A percentile compares a stretch with the other conserved stretches of the same genome.
These are phyloP conservation scores for Fusarium sulawesiense DNA, from an alignment of 2,329 filamentous ascomycete species.

Conservation along the genomic window DNA sequence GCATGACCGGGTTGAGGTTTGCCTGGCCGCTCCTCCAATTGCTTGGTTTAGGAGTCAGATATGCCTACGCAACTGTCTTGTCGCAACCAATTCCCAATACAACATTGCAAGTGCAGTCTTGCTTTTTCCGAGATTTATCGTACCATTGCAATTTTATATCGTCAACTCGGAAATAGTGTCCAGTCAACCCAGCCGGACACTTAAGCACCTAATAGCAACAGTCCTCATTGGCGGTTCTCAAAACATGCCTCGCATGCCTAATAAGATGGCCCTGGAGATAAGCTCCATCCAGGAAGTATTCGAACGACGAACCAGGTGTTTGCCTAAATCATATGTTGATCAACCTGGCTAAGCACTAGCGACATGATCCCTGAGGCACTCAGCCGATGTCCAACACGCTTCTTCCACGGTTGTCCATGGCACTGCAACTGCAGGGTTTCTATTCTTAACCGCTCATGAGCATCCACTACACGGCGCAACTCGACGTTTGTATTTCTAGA, in stretches of 20 bases:
- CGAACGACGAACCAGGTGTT: conserved; percentile 14
- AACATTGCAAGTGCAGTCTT: conserved; percentile 23
- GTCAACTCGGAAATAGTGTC: conserved; percentile 12
- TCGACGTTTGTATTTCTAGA: conserved; percentile 11
- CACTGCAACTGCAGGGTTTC: conserved; percentile 15
- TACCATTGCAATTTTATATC: conserved; percentile 32
- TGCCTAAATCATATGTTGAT: conserved; percentile 2
- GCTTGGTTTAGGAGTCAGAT: conserved; percentile 29
- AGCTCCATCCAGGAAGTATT: conserved; percentile 19
- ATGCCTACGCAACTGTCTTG: conserved; percentile 26
- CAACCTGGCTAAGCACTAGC: conserved; percentile 22
- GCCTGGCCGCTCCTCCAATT: conserved; percentile 1
- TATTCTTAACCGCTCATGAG: conserved; percentile 21
- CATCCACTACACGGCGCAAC: conserved; percentile 16
- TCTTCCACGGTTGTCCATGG: conserved; percentile 11
- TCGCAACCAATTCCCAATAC: conserved; percentile 14
- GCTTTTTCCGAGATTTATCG: conserved; percentile 38
- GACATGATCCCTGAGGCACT: conserved; percentile 20
- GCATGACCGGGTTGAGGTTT: conserved; percentile 14
- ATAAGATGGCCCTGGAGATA: conserved; percentile 1
- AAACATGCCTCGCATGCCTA: conserved; percentile 8
- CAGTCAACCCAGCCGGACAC: conserved; percentile 21
- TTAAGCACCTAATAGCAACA: conserved; percentile 18
- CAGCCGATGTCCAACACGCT: conserved; percentile 10
- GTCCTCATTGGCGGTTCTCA: conserved; percentile 5